Evolutionary conservation across 208 protist species (phyloP), one percentile per base, ranked within the genome.

Genomic region (Leishmania guyanensis): DNA sequence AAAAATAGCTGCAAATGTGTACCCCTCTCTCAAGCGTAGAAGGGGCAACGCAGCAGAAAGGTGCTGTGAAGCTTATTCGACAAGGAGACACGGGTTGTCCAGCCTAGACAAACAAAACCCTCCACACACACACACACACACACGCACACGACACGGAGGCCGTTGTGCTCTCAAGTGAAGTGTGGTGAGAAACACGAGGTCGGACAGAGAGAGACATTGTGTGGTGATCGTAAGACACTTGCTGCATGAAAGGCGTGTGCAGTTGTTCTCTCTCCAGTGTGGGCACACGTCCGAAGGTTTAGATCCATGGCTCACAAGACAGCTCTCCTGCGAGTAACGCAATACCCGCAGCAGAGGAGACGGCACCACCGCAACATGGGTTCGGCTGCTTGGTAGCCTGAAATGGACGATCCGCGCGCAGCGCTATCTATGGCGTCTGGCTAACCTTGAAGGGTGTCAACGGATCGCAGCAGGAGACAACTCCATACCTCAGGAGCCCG

Each of bases 61-160:
- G 60, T 72, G 58, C 17, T 5, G 43, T 10, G 56, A 77, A 68
- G n/a, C 33, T 33, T 69, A 4, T 39, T 69, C 65, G 26, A 69
- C 33, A 69, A 17, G 16, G 65, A 46, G 6, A 69, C 22, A 33
- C 65, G 14, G 33, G 66, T 0, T 72, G 66, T 46, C 43, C 66
- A 72, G 20, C 39, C 39, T 72, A 72, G 29, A 70, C 53, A n/a
- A 77, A 70, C 74, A 29, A 74, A 46, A 46, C 43, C 43, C 43
- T 46, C 43, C 33, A 69, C 6, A 43, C 9, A 39, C 62, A 70
- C 8, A 39, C 65, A 46, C 64, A 20, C 64, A 69, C 64, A 12
- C 64, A 69, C 64, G 1, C 64, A 43, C 65, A 20, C 66, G 8
- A 73, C 33, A 20, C 16, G 14, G 69, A 22, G 22, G 20, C 46